Percentiles rank a stretch among this genome's conserved stretches.
phyloP scores from a whole-genome alignment of 352 stramenopile species.

The Phytophthora uliginosa region DNA sequence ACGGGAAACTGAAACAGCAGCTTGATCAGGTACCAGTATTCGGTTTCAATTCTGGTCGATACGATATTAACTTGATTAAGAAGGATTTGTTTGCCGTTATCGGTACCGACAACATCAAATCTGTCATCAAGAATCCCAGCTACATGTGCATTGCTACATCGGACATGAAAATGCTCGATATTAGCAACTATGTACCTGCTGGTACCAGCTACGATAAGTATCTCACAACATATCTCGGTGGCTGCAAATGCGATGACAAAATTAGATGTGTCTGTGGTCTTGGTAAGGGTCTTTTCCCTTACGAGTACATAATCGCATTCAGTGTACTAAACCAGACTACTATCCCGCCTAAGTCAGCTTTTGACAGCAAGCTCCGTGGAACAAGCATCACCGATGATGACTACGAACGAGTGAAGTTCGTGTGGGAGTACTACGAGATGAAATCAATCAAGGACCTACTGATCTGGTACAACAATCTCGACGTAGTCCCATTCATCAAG shows the following conservation, averaged over 20 bases:
- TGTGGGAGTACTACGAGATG: conserved; percentile 16
- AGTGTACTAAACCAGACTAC: not conserved
- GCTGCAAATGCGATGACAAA: conserved; percentile 43
- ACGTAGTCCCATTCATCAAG: conserved; percentile 39
- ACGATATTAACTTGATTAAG: conserved; percentile 45
- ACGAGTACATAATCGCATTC: not conserved
- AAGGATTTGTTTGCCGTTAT: conserved; percentile 37
- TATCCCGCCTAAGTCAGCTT: not conserved
- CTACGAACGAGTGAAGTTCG: not conserved
- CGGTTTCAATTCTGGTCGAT: conserved; percentile 13
- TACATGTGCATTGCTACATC: conserved; percentile 23
- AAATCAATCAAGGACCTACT: conserved; percentile 45
- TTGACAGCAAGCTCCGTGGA: not conserved
- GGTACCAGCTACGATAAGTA: conserved; percentile 19
- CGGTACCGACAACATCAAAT: conserved; percentile 17
- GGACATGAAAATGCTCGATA: conserved; percentile 11
- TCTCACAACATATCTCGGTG: conserved; percentile 36
- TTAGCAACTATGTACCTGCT: conserved; percentile 11
- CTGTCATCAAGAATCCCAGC: conserved; percentile 37
- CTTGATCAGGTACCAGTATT: conserved; percentile 20
- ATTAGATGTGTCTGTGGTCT: conserved; percentile 37
- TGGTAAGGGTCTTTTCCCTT: not conserved
- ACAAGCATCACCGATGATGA: not conserved
- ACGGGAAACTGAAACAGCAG: not conserved
- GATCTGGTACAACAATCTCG: conserved; percentile 25